phyloP scores from a whole-genome alignment of 177 flowering plant genomes.

The Vitis hybrid region DNA sequence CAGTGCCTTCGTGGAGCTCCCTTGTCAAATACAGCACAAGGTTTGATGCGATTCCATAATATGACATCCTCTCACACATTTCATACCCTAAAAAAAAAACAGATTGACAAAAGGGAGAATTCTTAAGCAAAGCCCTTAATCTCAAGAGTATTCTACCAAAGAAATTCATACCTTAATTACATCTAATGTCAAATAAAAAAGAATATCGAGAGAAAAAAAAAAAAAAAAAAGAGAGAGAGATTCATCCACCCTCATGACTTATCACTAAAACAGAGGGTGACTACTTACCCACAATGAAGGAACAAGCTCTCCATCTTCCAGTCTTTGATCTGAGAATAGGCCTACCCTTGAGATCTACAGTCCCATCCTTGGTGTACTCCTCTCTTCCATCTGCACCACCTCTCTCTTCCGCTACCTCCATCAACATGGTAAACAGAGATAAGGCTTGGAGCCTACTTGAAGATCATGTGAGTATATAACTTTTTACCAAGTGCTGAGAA shows the following conservation, averaged over 20 bases:
- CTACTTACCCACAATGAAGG: conserved; percentile 36
- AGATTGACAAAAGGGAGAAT: not conserved
- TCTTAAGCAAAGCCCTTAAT: not conserved
- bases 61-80: conserved; percentile 65
- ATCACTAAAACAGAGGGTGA: no score
- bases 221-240: no score
- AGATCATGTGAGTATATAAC: conserved; percentile 10
- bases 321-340: conserved; percentile 33
- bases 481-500: not conserved
- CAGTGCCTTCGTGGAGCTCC: conserved; percentile 60
- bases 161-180: no score
- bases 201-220: no score
- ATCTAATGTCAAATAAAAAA: no score
- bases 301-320: conserved; percentile 45
- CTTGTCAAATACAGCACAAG: conserved; percentile 45
- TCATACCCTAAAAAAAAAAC: conserved; percentile 38
- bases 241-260: no score
- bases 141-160: no score
- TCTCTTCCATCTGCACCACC: conserved; percentile 24
- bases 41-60: conserved; percentile 59
- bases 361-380: conserved; percentile 41
- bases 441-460: not conserved
- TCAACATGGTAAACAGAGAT: not conserved
- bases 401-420: conserved; percentile 27
- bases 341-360: conserved; percentile 40